A percentile compares a stretch with the other conserved stretches of the same genome.
Evolutionary conservation across 1,139 yeast species (phyloP).

Genomic region (Taphrina deformans): DNA sequence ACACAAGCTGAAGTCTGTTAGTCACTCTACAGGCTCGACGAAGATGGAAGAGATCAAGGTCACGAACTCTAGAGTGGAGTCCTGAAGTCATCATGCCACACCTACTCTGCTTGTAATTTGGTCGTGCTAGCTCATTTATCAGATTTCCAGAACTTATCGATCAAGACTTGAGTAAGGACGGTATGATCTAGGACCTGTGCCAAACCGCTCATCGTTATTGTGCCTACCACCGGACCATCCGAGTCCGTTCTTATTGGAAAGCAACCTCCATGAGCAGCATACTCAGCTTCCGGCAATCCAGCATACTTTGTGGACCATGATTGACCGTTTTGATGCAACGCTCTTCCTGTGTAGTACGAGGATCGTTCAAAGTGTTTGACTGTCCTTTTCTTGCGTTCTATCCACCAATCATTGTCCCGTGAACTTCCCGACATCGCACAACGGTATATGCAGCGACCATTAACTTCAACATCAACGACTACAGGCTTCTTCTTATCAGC

Average conservation of each 20-base stretch:
- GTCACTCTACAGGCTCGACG: too few species aligned
- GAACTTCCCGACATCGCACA: constrained; percentile 37
- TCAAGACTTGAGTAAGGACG: neutral
- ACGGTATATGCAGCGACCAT: constrained; percentile 36
- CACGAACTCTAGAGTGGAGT: too few species aligned
- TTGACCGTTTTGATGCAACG: neutral
- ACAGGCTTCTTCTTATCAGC: constrained; percentile 24
- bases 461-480: constrained; percentile 36
- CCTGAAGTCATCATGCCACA: too few species aligned
- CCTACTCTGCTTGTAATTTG: too few species aligned
- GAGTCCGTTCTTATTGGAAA: constrained; percentile 8
- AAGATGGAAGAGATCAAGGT: too few species aligned
- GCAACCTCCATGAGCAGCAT: constrained; percentile 32
- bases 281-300: constrained; percentile 5
- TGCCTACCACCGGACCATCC: constrained; percentile 7
- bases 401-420: constrained; percentile 38
- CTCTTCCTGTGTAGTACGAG: constrained; percentile 17
- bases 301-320: constrained; percentile 19
- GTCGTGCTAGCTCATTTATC: too few species aligned
- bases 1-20: too few species aligned
- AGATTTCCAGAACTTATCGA: neutral
- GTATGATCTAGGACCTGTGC: constrained; percentile 25
- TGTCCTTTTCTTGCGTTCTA: constrained; percentile 37
- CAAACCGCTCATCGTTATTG: constrained; percentile 23
- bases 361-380: constrained; percentile 37